Evolutionary conservation across 1,284 basidiomycete genomes (phyloP), one percentile per base, ranked within the genome.

Genomic region (Ustilago loliicola): DNA sequence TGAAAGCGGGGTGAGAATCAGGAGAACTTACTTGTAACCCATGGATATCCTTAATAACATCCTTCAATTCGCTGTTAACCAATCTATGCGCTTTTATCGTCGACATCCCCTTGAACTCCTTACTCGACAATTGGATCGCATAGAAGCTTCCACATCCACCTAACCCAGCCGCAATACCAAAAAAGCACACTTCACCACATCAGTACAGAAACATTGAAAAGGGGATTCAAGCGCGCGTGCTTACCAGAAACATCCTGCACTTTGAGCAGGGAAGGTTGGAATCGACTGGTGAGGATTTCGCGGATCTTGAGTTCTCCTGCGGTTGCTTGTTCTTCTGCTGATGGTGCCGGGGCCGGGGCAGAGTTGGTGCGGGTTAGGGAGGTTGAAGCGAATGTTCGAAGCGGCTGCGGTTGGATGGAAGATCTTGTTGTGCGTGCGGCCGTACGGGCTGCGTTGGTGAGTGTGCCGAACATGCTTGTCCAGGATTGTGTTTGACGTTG

Each of bases 131-230:
- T 42, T 91, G 90, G 77, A 99, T 97, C 45, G 95, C 93, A 85
- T 97, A 99, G 88, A 99, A 99, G 2, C 92, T 91, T 13, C 96
- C 97, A 85, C 96, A 99, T 32, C 96, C 96, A 63, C 96, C 83
- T 84, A 54, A 36, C 15, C 34, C 30, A 27, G n/a, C 6, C 0
- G 4, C n/a, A 48, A 6, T 3, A 48, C n/a, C 91, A 27, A 80
- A n/a, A n/a, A n/a, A n/a, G n/a, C n/a, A n/a, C n/a, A n/a, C n/a
- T n/a, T n/a, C n/a, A n/a, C n/a, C n/a, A n/a, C n/a, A n/a, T n/a
- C n/a, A n/a, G n/a, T n/a, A n/a, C n/a, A n/a, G n/a, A n/a, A n/a
- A n/a, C n/a, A n/a, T n/a, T n/a, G n/a, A n/a, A n/a, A n/a, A n/a
- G n/a, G n/a, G n/a, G n/a, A n/a, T n/a, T n/a, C n/a, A n/a, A n/a